Base-by-base conservation (phyloP, 179 eudicot species). In the Silene vulgaris region DNA sequence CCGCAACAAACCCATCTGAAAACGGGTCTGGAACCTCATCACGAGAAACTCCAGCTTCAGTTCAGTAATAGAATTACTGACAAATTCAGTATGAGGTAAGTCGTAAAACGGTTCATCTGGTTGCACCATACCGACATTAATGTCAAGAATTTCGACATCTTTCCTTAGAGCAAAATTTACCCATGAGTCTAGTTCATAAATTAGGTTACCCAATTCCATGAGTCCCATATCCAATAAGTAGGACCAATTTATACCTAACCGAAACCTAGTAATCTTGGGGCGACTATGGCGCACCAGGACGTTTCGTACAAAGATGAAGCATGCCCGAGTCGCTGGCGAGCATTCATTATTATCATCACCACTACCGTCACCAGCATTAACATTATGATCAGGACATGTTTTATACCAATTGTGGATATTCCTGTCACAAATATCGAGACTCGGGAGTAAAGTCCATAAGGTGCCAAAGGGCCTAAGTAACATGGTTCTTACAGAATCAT, bases 371-470 rank as follows among this genome's bases (percentile, higher is more conserved):
- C 17, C 17, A 26, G 8, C 37, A 57, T 52, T 20, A 21, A 0
- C 14, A 73, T 30, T 7, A 3, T 29, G 26, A 23, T 23, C 19
- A 65, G 69, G 19, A 13, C 8, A 26, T 23, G 26, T 23, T 23
- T 0, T 23, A 23, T 23, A 23, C 26, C 26, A 23, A 23, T 23
- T 23, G 26, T 23, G 26, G 26, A 23, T 23, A 23, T 23, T 23
- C 26, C 26, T 23, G 8, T 78, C 69, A 14, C 74, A 32, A 6
- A 78, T n/a, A 16, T 78, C 77, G 45, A 78, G 63, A 29, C 9
- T 60, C 0, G 73, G 73, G 61, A 78, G 69, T 1, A 5, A 28
- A 59, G 81, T 78, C 81, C 81, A 78, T 0, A 66, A 56, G 74
- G 69, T 57, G 40, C 69, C 69, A 20, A 78, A 78, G 26, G 60